Evolutionary conservation across 768 basidiomycete genomes (phyloP).

Genomic region (Lactarius indigo): DNA sequence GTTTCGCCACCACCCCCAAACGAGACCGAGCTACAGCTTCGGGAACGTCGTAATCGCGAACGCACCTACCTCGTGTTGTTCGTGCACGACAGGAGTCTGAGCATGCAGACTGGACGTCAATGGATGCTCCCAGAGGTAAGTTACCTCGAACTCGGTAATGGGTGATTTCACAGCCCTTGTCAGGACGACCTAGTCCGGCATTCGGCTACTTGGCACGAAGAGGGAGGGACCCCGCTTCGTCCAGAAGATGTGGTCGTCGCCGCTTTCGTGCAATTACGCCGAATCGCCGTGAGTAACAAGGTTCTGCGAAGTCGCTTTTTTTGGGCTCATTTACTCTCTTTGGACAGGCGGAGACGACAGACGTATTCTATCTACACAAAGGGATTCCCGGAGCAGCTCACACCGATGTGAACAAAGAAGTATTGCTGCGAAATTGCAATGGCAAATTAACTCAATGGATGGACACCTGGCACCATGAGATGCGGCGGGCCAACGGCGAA

Average conservation of each 20-base stretch:
- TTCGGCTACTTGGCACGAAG: constrained; percentile 67
- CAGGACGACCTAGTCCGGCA: constrained; percentile 71
- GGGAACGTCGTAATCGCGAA: constrained; percentile 81
- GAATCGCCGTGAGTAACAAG: constrained; percentile 60
- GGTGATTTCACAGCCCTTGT: constrained; percentile 14
- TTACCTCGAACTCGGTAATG: not conserved
- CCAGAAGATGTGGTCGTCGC: constrained; percentile 81
- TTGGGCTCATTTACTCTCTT: constrained; percentile 8
- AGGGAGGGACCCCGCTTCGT: constrained; percentile 47
- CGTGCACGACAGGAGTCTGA: constrained; percentile 81
- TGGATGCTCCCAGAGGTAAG: constrained; percentile 82
- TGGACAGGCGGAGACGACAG: constrained; percentile 70
- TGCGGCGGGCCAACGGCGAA: constrained; percentile 69
- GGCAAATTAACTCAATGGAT: constrained; percentile 69
- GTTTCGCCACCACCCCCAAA: constrained; percentile 48
- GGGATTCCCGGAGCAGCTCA: constrained; percentile 42
- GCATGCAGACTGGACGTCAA: constrained; percentile 79
- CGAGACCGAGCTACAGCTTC: constrained; percentile 61
- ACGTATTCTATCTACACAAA: constrained; percentile 59
- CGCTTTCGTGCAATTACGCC: constrained; percentile 72
- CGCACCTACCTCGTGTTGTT: constrained; percentile 84
- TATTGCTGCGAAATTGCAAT: constrained; percentile 69
- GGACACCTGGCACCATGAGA: constrained; percentile 66
- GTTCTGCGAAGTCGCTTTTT: not conserved
- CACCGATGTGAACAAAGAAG: constrained; percentile 70